Conservation (phyloP, 768 basidiomycete genomes). For the Suillus hirtellus region DNA sequence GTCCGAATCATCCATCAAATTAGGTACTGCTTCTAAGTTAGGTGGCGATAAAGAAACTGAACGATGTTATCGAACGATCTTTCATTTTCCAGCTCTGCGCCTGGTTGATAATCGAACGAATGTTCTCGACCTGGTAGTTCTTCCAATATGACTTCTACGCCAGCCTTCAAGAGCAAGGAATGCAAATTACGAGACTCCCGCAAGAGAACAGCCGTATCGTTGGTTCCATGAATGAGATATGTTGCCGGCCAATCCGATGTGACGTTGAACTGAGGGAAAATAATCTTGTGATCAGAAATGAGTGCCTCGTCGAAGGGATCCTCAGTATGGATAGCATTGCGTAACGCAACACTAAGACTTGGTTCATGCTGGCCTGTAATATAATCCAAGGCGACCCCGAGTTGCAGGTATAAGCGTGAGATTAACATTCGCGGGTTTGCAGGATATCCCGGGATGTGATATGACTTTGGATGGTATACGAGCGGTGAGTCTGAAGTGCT, state of each 20-base stretch:
- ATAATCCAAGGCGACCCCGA: constrained; percentile 59
- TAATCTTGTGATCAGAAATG: constrained; percentile 23
- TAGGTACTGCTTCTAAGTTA: not conserved
- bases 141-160: constrained; percentile 37
- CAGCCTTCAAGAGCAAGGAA: constrained; percentile 34
- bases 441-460: constrained; percentile 56
- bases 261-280: constrained; percentile 51
- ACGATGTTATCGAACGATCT: constrained; percentile 37
- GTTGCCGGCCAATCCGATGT: constrained; percentile 44
- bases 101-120: constrained; percentile 53
- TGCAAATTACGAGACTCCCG: constrained; percentile 42
- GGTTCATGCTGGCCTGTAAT: constrained; percentile 45
- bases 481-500: constrained; percentile 44
- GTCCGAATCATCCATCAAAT: not conserved
- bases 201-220: constrained; percentile 46
- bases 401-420: constrained; percentile 56
- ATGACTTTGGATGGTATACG: constrained; percentile 44
- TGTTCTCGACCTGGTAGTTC: constrained; percentile 50
- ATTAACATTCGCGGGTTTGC: constrained; percentile 64
- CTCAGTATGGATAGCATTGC: constrained; percentile 16
- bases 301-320: constrained; percentile 26
- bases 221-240: constrained; percentile 48
- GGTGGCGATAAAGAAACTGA: constrained; percentile 37
- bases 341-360: constrained; percentile 49
- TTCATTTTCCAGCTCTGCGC: constrained; percentile 37